These are phyloP conservation scores for Lycium ferocissimum DNA, from an alignment of 257 asterid genomes.

Conservation along the genomic window DNA sequence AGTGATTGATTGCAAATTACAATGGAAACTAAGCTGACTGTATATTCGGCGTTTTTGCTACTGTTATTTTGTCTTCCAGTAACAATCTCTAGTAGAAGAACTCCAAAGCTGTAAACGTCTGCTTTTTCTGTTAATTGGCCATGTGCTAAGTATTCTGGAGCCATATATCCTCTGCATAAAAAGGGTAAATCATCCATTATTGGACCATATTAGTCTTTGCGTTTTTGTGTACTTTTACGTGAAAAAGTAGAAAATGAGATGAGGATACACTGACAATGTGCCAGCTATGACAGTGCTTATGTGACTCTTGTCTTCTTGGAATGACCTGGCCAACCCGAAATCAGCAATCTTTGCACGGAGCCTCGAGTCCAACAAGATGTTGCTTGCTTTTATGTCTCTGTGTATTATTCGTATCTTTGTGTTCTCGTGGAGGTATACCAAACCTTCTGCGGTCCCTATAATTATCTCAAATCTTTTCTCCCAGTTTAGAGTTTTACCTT, in stretches of 20 bases:
- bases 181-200: background rate
- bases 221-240: too few relatives aligned
- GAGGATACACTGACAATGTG: slow-evolving; percentile 39
- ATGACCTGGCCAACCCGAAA: slow-evolving; percentile 56
- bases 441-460: slow-evolving; percentile 54
- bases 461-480: slow-evolving; percentile 54
- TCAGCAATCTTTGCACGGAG: slow-evolving; percentile 50
- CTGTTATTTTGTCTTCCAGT: slow-evolving; percentile 45
- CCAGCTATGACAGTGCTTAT: slow-evolving; percentile 57
- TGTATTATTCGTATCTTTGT: slow-evolving; percentile 41
- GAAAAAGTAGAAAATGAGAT: background rate
- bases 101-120: slow-evolving; percentile 52
- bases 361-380: slow-evolving; percentile 47
- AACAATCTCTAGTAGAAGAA: slow-evolving; percentile 45
- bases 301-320: slow-evolving; percentile 57
- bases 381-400: slow-evolving; percentile 54
- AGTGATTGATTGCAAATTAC: slow-evolving; percentile 32
- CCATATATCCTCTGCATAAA: slow-evolving; percentile 50
- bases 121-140: slow-evolving; percentile 51
- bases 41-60: slow-evolving; percentile 43
- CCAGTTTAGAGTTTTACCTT: slow-evolving; percentile 51
- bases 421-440: slow-evolving; percentile 57
- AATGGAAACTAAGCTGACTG: slow-evolving; percentile 40
- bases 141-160: slow-evolving; percentile 53
- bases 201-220: background rate